Conservation (phyloP, 1,284 basidiomycete genomes). For the Cutaneotrichosporon cavernicola region DNA sequence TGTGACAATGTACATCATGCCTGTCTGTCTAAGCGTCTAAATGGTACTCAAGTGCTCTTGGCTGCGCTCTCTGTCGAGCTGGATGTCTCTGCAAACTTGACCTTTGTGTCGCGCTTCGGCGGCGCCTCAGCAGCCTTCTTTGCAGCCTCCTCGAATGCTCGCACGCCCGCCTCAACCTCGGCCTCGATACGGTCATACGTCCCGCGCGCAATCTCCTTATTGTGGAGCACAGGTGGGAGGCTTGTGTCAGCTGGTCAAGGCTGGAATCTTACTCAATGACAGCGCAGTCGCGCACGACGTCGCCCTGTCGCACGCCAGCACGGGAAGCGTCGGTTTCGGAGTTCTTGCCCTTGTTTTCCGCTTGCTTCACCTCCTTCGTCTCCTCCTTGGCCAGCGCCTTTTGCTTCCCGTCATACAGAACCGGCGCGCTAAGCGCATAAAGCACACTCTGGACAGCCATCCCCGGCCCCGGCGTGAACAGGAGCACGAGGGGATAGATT, state of each 20-base stretch:
- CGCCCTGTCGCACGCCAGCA: conserved; percentile 43
- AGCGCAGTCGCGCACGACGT: conserved; percentile 46
- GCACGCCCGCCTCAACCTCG: conserved; percentile 43
- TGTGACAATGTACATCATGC: background rate
- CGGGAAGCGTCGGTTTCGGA: conserved; percentile 27
- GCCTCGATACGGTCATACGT: conserved; percentile 44
- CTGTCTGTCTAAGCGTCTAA: background rate
- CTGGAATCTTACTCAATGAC: conserved; percentile 44
- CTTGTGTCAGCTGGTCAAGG: conserved; percentile 24
- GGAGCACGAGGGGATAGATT: conserved; percentile 41
- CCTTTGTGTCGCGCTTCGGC: conserved; percentile 10
- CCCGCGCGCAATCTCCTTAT: conserved; percentile 36
- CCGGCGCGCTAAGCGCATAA: conserved; percentile 47
- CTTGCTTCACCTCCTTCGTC: conserved; percentile 14
- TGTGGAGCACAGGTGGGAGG: conserved; percentile 38
- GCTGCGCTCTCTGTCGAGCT: background rate
- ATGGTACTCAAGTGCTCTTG: background rate
- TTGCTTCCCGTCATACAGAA: conserved; percentile 34
- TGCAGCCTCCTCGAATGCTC: conserved; percentile 22
- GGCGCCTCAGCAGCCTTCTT: conserved; percentile 8
- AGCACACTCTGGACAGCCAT: conserved; percentile 44
- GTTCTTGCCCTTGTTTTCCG: conserved; percentile 21
- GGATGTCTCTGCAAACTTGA: conserved; percentile 13
- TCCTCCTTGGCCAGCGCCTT: conserved; percentile 1
- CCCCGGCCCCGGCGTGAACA: conserved; percentile 46